A percentile compares a stretch with the other conserved stretches of the same genome.
phyloP scores from a whole-genome alignment of 1,284 basidiomycete genomes.

The Tranzscheliella williamsii region DNA sequence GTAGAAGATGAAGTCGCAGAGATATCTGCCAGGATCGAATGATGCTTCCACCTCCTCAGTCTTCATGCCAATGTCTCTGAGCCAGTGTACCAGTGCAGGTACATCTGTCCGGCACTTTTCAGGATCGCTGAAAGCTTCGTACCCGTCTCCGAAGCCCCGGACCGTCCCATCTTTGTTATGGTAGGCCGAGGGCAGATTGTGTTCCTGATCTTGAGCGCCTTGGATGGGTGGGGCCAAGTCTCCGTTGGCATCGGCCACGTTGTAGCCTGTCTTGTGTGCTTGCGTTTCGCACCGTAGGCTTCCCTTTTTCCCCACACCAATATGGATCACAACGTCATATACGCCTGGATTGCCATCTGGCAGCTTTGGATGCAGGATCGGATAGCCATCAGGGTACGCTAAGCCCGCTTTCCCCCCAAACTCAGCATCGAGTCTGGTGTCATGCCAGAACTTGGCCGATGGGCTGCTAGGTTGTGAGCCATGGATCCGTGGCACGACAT shows the following conservation, averaged over 20 bases:
- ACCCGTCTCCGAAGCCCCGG: conserved; percentile 21
- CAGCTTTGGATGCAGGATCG: conserved; percentile 1
- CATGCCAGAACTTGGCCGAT: conserved; percentile 20
- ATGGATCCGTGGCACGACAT: conserved; percentile 25
- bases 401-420: conserved; percentile 3
- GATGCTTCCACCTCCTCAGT: conserved; percentile 7
- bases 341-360: neutral
- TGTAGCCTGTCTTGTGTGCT: conserved; percentile 32
- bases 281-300: conserved; percentile 26
- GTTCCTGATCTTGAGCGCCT: neutral
- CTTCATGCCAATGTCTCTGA: conserved; percentile 6
- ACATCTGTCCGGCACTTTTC: conserved; percentile 12
- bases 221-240: conserved; percentile 5
- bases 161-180: neutral
- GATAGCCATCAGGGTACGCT: conserved; percentile 16
- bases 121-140: conserved; percentile 10
- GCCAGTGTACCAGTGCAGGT: conserved; percentile 3
- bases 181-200: neutral
- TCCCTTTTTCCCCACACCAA: conserved; percentile 25
- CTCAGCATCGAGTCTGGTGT: conserved; percentile 4
- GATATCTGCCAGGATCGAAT: conserved; percentile 28
- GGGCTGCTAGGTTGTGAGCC: neutral
- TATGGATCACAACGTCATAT: conserved; percentile 37
- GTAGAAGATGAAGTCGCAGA: conserved; percentile 43
- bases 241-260: conserved; percentile 10